Conservation (phyloP, 768 basidiomycete species). For the Amanita inopinata region DNA sequence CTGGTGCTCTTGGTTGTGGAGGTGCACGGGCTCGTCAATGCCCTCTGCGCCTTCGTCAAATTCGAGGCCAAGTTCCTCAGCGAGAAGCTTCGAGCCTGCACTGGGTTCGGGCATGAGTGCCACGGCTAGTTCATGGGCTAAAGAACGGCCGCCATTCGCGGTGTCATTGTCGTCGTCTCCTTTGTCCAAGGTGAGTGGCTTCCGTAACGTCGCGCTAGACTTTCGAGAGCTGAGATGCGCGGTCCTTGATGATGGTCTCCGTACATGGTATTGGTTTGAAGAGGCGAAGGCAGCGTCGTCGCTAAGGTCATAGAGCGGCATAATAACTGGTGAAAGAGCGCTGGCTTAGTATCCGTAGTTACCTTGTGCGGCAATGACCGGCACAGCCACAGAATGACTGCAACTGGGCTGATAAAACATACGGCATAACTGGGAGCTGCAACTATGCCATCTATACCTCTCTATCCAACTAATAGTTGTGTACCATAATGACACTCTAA, state of each 20-base stretch:
- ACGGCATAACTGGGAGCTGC: too few species aligned
- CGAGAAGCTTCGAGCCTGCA: conserved; percentile 64
- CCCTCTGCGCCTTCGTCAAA: conserved; percentile 84
- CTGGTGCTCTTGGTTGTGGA: conserved; percentile 14
- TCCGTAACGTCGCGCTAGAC: conserved; percentile 43
- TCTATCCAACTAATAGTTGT: too few species aligned
- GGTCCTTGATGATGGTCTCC: conserved; percentile 27
- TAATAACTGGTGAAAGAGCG: conserved; percentile 8
- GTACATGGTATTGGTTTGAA: conserved; percentile 19
- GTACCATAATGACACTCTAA: too few species aligned
- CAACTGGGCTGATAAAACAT: too few species aligned
- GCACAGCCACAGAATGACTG: too few species aligned
- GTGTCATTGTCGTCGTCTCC: conserved; percentile 29
- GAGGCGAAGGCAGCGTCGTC: conserved; percentile 23
- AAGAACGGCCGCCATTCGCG: conserved; percentile 44
- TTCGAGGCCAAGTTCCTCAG: conserved; percentile 85
- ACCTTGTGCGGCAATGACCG: neutral
- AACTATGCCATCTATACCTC: too few species aligned
- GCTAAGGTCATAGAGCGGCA: conserved; percentile 24
- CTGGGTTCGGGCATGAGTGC: conserved; percentile 85
- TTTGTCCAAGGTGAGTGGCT: conserved; percentile 27
- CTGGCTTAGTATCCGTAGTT: too few species aligned
- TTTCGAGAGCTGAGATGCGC: conserved; percentile 29
- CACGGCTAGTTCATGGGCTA: conserved; percentile 81
- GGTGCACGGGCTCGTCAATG: conserved; percentile 40